Evolutionary conservation across 2,329 filamentous ascomycete genomes (phyloP).

Genomic region (Sarocladium oryzae): DNA sequence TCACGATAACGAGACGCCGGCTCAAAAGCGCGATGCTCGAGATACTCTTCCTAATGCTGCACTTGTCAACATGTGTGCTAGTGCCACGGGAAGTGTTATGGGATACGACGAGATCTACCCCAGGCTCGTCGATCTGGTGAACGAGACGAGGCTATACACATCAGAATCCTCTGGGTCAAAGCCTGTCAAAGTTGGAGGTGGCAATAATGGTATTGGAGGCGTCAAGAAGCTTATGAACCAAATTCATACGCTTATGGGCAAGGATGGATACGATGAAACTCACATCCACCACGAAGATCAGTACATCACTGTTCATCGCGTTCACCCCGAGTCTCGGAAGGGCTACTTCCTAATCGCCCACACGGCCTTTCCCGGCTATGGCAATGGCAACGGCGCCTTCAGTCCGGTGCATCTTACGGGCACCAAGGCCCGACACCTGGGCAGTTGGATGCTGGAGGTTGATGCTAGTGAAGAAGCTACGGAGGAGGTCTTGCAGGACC

Average conservation of each 20-base stretch:
- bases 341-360: constrained; percentile 95
- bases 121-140: constrained; percentile 83
- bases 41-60: constrained; percentile 94
- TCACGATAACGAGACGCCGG: constrained; percentile 94
- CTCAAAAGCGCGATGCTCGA: constrained; percentile 88
- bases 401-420: constrained; percentile 73
- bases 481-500: constrained; percentile 59
- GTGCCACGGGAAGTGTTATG: constrained; percentile 92
- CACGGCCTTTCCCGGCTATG: constrained; percentile 88
- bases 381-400: constrained; percentile 75
- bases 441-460: constrained; percentile 88
- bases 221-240: constrained; percentile 91
- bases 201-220: constrained; percentile 79
- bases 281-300: constrained; percentile 95
- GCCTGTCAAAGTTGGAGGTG: constrained; percentile 58
- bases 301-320: constrained; percentile 92
- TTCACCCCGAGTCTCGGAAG: constrained; percentile 86
- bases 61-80: constrained; percentile 91
- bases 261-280: constrained; percentile 88
- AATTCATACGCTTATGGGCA: constrained; percentile 92
- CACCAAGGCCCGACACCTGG: constrained; percentile 78
- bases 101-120: constrained; percentile 97
- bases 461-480: constrained; percentile 68
- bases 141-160: constrained; percentile 77
- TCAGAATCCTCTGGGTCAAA: constrained; percentile 61